Evolutionary conservation across 129 eudicot genomes (phyloP).

Genomic region (Mikania micrantha): DNA sequence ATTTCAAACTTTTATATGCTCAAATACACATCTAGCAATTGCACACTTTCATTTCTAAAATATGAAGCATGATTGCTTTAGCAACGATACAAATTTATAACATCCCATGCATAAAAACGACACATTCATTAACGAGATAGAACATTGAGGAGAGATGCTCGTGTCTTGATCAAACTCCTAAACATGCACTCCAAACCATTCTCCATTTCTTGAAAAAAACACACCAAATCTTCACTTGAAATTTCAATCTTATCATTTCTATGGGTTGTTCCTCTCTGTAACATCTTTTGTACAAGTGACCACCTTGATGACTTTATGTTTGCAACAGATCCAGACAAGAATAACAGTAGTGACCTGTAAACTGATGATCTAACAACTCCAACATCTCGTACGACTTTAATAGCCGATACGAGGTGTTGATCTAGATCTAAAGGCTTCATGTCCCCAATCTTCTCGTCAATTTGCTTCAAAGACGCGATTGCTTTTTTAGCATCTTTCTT

Average conservation of each 20-base stretch:
- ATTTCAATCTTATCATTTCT: background rate
- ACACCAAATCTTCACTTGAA: background rate
- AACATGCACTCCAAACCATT: conserved; percentile 10
- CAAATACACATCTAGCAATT: conserved; percentile 16
- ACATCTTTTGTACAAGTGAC: conserved; percentile 25
- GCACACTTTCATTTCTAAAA: conserved; percentile 17
- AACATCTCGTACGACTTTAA: conserved; percentile 6
- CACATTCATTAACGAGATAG: conserved; percentile 8
- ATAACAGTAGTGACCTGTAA: background rate
- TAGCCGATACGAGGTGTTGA: background rate
- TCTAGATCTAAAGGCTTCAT: conserved; percentile 4
- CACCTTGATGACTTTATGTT: conserved; percentile 13
- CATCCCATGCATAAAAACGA: background rate
- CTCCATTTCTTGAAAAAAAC: conserved; percentile 8
- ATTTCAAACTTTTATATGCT: background rate
- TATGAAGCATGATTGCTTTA: conserved; percentile 13
- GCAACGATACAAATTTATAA: background rate
- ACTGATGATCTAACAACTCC: background rate
- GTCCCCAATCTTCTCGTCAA: conserved; percentile 9
- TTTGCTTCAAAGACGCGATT: background rate
- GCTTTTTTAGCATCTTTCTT: conserved; percentile 8
- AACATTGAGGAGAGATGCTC: conserved; percentile 1
- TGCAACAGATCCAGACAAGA: background rate
- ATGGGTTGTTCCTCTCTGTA: conserved; percentile 14
- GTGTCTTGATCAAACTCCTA: conserved; percentile 10